Evolutionary conservation across 2,329 filamentous ascomycete genomes (phyloP), one percentile per base, ranked within the genome.

Genomic region (Daldinia sp.): DNA sequence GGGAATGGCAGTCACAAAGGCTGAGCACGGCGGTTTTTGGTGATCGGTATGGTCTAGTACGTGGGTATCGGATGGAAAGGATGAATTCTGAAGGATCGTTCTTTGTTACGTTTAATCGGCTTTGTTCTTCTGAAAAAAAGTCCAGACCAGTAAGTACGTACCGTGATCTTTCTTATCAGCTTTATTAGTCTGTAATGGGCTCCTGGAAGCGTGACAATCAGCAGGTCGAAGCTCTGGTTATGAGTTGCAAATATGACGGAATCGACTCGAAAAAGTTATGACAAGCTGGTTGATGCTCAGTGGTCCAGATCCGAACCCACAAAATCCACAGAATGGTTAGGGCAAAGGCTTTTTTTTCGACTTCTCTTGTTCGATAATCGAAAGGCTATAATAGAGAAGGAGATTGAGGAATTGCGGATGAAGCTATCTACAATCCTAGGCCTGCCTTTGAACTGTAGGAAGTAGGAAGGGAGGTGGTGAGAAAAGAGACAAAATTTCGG

Each of bases 361-460:
- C 52, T 65, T 61, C 57, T 66, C 64, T 48, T 58, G 55, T 67
- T 63, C 65, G 62, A 47, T 63, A 11, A 27, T 41, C 63, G 65
- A 68, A 68, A 58, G 52, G 65, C 57, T n/a, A n/a, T n/a, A 68
- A 60, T 45, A 58, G 53, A 63, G 61, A 59, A 59, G 48, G 52
- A n/a, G n/a, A 56, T 58, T 57, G 54, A 63, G 63, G 61, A 61
- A 56, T 63, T 66, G 60, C 13, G 60, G 63, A 66, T n/a, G 60
- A 64, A 37, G 58, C 59, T 60, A 69, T 68, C 66, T 70, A 70
- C 68, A 71, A 71, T 70, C 71, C 68, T 64, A 67, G 66, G 68
- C 69, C 71, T 67, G 66, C 65, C 67, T 66, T 67, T 67, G 64
- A 67, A 70, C 66, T 68, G 68, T 68, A 70, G 63, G 58, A 56